phyloP scores from a whole-genome alignment of 1,139 yeast genomes.

The Magnusiomyces fungicola region DNA sequence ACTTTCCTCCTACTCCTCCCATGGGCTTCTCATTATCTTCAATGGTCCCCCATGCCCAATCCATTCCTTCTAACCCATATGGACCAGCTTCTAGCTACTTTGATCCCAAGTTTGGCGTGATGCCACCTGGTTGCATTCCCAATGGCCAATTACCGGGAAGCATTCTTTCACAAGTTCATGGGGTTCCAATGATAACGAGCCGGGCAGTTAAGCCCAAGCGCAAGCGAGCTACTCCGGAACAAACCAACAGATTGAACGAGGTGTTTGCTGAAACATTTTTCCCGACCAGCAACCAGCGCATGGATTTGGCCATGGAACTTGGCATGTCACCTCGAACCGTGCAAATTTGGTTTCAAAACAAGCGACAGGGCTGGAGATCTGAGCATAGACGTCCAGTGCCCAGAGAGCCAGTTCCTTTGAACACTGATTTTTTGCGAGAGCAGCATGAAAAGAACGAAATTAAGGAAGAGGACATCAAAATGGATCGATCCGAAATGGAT shows the following conservation, averaged over 20 bases:
- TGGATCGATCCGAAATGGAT: too few species aligned
- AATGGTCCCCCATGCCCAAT: not conserved
- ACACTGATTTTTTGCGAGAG: conserved; percentile 2
- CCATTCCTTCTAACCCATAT: not conserved
- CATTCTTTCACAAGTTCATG: not conserved
- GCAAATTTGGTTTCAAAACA: conserved; percentile 37
- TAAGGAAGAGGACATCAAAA: too few species aligned
- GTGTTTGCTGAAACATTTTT: conserved; percentile 33
- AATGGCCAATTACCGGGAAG: not conserved
- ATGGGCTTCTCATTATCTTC: not conserved
- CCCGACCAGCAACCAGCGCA: conserved; percentile 33
- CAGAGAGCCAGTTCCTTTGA: conserved; percentile 17
- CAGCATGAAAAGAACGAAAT: too few species aligned
- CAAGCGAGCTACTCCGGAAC: conserved; percentile 33
- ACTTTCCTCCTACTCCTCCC: conserved; percentile 4
- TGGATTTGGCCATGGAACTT: conserved; percentile 31
- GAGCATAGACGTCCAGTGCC: conserved; percentile 28
- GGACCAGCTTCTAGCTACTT: not conserved
- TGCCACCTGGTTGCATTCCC: not conserved
- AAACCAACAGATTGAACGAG: conserved; percentile 30
- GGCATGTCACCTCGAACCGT: conserved; percentile 37
- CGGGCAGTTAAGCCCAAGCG: conserved; percentile 30
- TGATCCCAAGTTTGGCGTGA: not conserved
- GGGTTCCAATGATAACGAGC: conserved; percentile 6
- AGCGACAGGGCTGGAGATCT: conserved; percentile 33